phyloP scores from a whole-genome alignment of 768 basidiomycete genomes.

The Podaxis mareebaensis region DNA sequence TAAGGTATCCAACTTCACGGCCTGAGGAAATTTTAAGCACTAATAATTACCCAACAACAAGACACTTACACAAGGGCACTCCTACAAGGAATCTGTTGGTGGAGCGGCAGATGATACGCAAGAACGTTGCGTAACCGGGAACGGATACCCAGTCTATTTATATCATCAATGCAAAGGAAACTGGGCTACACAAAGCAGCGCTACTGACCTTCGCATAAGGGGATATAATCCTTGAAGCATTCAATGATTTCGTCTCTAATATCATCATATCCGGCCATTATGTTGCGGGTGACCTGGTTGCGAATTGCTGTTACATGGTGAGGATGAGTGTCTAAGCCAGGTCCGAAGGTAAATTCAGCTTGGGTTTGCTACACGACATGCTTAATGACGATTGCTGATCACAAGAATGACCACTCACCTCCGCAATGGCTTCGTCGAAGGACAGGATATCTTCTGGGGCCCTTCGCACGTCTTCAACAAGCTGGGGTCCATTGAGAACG shows the following conservation, averaged over 20 bases:
- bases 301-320: constrained; percentile 9
- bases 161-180: background rate
- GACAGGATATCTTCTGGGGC: constrained; percentile 40
- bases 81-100: constrained; percentile 49
- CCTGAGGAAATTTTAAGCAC: constrained; percentile 27
- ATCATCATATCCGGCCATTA: background rate
- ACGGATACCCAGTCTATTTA: constrained; percentile 35
- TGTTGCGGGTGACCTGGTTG: constrained; percentile 23
- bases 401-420: constrained; percentile 32
- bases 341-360: constrained; percentile 10
- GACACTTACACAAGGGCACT: constrained; percentile 39
- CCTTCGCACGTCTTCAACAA: constrained; percentile 41
- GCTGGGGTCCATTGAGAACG: constrained; percentile 28
- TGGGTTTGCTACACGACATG: background rate
- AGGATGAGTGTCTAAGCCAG: constrained; percentile 9
- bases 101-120: constrained; percentile 35
- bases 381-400: constrained; percentile 21
- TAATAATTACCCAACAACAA: background rate
- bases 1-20: constrained; percentile 38
- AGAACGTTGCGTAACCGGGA: constrained; percentile 26
- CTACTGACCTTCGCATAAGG: constrained; percentile 10
- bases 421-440: constrained; percentile 26
- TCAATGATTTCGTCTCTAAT: constrained; percentile 11
- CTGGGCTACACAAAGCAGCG: background rate
- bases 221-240: constrained; percentile 24